Evolutionary conservation across 805 yeast genomes (phyloP).

Genomic region (Kuraishia capsulata): DNA sequence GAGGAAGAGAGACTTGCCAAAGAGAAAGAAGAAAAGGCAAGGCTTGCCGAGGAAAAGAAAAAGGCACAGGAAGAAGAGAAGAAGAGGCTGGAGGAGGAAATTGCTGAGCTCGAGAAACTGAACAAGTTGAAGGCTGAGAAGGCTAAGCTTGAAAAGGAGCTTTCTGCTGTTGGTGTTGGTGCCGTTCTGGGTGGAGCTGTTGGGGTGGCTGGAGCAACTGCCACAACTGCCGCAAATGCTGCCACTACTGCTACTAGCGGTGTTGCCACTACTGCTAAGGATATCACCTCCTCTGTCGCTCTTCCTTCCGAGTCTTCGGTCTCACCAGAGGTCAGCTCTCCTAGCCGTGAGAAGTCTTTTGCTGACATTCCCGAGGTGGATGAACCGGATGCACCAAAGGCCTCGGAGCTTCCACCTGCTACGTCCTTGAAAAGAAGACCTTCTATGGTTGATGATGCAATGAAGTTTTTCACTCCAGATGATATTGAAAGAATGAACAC

Average conservation of each 20-base stretch:
- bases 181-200: too few relatives aligned
- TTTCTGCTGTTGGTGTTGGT: constrained; percentile 10
- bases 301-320: constrained; percentile 4
- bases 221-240: constrained; percentile 10
- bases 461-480: constrained; percentile 17
- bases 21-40: constrained; percentile 12
- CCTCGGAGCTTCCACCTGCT: constrained; percentile 3
- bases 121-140: constrained; percentile 24
- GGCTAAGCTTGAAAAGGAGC: constrained; percentile 25
- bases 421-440: constrained; percentile 11
- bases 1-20: constrained; percentile 12
- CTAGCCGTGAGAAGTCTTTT: not conserved
- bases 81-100: constrained; percentile 22
- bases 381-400: constrained; percentile 5
- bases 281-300: constrained; percentile 5
- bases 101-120: constrained; percentile 23
- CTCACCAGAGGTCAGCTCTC: constrained; percentile 2
- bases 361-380: constrained; percentile 10
- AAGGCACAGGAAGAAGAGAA: constrained; percentile 23
- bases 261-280: constrained; percentile 9
- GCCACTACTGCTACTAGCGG: constrained; percentile 14
- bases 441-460: constrained; percentile 23
- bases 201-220: constrained; percentile 11
- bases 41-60: constrained; percentile 7
- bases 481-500: constrained; percentile 17